phyloP scores from a whole-genome alignment of 1,284 basidiomycete genomes.

The Peniophora sp. region DNA sequence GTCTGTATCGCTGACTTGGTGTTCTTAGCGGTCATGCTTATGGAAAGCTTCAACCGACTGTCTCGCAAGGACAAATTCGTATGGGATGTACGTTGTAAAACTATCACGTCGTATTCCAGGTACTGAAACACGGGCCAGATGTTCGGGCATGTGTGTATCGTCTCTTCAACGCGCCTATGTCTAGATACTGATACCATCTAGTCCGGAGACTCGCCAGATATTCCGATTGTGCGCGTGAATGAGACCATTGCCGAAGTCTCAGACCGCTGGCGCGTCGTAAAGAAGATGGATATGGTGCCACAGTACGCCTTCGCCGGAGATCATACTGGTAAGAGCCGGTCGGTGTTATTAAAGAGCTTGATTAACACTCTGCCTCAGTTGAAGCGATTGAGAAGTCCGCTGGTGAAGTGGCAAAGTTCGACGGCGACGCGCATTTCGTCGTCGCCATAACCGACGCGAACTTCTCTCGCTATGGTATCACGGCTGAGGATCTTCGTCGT shows the following conservation, averaged over 20 bases:
- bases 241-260: slow-evolving; percentile 40
- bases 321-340: slow-evolving; percentile 39
- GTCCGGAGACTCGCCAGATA: slow-evolving; percentile 57
- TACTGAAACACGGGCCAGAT: slow-evolving; percentile 30
- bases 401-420: slow-evolving; percentile 48
- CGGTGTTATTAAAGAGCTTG: background rate
- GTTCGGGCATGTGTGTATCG: slow-evolving; percentile 47
- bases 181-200: slow-evolving; percentile 16
- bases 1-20: background rate
- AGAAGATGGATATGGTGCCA: slow-evolving; percentile 61
- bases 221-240: slow-evolving; percentile 40
- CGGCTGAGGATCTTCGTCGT: slow-evolving; percentile 46
- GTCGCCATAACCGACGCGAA: slow-evolving; percentile 65
- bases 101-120: background rate
- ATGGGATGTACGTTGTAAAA: slow-evolving; percentile 49
- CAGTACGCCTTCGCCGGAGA: slow-evolving; percentile 64
- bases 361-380: slow-evolving; percentile 26
- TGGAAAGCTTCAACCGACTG: slow-evolving; percentile 59
- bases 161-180: background rate
- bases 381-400: slow-evolving; percentile 59
- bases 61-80: slow-evolving; percentile 61
- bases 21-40: slow-evolving; percentile 51
- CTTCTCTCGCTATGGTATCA: slow-evolving; percentile 54
- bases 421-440: slow-evolving; percentile 64
- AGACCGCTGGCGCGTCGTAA: slow-evolving; percentile 55